Evolutionary conservation across 2,329 filamentous ascomycete genomes (phyloP).

Genomic region (Pseudopithomyces chartarum): DNA sequence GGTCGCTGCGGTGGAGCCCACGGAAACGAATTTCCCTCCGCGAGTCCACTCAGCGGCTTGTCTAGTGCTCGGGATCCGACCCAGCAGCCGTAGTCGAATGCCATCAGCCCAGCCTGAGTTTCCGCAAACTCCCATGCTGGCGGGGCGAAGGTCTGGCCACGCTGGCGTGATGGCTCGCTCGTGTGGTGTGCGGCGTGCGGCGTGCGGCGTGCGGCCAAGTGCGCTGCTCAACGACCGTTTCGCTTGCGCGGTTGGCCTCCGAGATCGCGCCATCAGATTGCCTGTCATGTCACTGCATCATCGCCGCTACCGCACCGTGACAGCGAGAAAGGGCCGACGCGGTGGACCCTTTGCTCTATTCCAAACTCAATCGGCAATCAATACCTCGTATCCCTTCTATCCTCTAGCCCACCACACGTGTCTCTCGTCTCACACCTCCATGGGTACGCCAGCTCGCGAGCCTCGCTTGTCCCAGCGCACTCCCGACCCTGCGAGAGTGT

Average conservation of each 20-base stretch:
- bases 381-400: too few relatives aligned
- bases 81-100: background rate
- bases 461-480: too few relatives aligned
- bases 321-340: constrained; percentile 1
- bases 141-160: background rate
- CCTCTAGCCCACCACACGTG: background rate
- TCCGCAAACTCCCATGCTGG: background rate
- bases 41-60: background rate
- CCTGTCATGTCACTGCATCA: background rate
- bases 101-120: background rate
- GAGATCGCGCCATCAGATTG: background rate
- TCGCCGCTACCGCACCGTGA: background rate
- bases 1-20: background rate
- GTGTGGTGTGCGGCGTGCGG: background rate
- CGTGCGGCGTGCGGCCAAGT: background rate
- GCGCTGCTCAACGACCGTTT: background rate
- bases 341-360: background rate
- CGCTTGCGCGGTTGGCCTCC: background rate
- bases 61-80: constrained; percentile 2
- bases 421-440: background rate
- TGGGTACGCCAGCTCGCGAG: too few relatives aligned
- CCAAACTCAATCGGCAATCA: too few relatives aligned
- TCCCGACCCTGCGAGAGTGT: too few relatives aligned
- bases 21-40: background rate
- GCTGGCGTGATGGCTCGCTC: constrained; percentile 1